Evolutionary conservation across 75 land plant genomes (phyloP), one percentile per base, ranked within the genome.

Genomic region (Isoetes taiwanensis): DNA sequence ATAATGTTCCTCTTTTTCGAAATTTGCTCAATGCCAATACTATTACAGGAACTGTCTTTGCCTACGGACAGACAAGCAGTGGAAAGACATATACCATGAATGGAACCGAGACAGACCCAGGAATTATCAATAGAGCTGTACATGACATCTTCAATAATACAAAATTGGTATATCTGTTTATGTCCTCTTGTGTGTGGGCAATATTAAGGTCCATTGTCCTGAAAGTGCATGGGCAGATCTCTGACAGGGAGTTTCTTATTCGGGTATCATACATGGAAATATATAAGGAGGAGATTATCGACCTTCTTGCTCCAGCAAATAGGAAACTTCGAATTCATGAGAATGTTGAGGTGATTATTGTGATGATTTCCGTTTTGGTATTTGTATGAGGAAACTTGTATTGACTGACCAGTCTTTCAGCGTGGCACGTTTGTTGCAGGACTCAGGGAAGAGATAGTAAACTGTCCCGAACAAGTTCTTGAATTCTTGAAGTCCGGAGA

Each of bases 31-130:
- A n/a, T n/a, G n/a, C n/a, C n/a, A n/a, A n/a, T n/a, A n/a, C n/a
- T n/a, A n/a, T n/a, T n/a, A n/a, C 67, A 94, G 99, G 99, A 34
- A 94, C 99, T 41, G 90, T 78, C 25, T 88, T 94, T 69, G 99
- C 99, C 0, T 94, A 94, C 72, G 99, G 99, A 34, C 99, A 94
- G 57, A 94, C 99, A 31, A 94, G 99, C 73, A 94, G 99, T 76
- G 99, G 99, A 0, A 94, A 94, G 64, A 94, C 99, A 0, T 89
- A 66, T 68, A 94, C 99, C 20, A 94, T 94, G 99, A 75, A 85
- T 64, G 99, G 99, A 32, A 79, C 84, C 2, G 61, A 71, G 39
- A 53, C 26, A 30, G 83, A 89, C 40, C 90, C 77, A 24, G 99
- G 99, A 28, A 61, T 94, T 37, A 94, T 80, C 57, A 79, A 76